Base-by-base conservation (phyloP, 495 filamentous ascomycete species). In the Articulospora tetracladia region DNA sequence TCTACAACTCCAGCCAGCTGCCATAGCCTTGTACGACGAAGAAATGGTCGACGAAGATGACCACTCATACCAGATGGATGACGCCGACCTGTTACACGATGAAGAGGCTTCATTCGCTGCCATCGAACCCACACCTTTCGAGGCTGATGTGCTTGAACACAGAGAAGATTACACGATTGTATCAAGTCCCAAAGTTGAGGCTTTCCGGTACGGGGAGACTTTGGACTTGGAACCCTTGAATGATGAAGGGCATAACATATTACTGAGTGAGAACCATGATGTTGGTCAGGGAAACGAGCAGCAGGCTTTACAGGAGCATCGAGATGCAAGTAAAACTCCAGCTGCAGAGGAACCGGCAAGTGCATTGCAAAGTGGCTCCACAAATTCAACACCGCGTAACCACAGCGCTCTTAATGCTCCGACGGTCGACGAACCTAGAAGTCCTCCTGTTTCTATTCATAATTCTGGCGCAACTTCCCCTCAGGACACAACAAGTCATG, bases 31-130 rank as follows among this genome's bases (percentile, higher is more conserved):
- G 28, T 57, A 75, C 62, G 70, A 76, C 57, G 78, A 79, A 61
- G 51, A 78, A 52, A 82, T 82, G 78, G 68, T 72, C 13, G 80
- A 80, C 59, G 77, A 70, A 15, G 73, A 73, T 28, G 68, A 71
- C 53, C 62, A 65, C 13, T 70, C 71, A 20, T 73, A 71, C 32
- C 68, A 70, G 3, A 75, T 74, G 70, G 59, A 69, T 4, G 72
- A 74, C 61, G 76, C 71, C 24, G 75, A 74, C 24, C 19, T 60
- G 15, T 12, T 56, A 27, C 49, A 54, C 25, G 66, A 66, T 46
- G 58, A 11, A 25, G n/a, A 19, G 11, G 39, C 39, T 44, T 19
- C 49, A 3, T 49, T 58, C 17, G 25, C 36, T 28, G 25, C 10
- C 47, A 24, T 15, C 39, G 39, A 15, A 44, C 3, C 39, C 39